phyloP scores from a whole-genome alignment of 768 basidiomycete genomes.

The Calocera cornea region DNA sequence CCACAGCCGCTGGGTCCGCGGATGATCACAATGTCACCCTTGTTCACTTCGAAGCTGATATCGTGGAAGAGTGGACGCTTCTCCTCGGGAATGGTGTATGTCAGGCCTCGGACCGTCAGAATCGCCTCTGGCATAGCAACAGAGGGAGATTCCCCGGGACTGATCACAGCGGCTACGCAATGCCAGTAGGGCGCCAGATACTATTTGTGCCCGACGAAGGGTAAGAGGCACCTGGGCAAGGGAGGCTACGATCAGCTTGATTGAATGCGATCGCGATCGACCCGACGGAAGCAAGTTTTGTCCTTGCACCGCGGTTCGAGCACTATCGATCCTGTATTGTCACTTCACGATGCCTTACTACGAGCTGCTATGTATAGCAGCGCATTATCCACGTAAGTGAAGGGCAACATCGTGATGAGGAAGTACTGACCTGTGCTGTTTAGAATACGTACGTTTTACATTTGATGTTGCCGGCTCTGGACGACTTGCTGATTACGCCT shows the following conservation, averaged over 20 bases:
- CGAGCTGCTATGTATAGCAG: conserved; percentile 71
- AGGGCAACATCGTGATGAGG: conserved; percentile 32
- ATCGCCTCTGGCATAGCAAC: conserved; percentile 5
- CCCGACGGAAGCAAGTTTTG: not conserved
- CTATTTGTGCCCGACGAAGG: no score
- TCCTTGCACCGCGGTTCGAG: not conserved
- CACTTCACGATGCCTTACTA: conserved; percentile 60
- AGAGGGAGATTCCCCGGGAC: not conserved
- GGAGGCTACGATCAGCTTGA: no score
- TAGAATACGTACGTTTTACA: not conserved
- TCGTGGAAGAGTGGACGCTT: conserved; percentile 41
- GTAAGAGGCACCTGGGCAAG: no score
- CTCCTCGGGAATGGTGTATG: conserved; percentile 12
- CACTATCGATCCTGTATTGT: not conserved
- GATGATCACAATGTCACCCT: conserved; percentile 65
- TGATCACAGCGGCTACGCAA: no score
- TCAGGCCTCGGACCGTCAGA: conserved; percentile 14
- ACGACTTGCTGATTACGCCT: no score
- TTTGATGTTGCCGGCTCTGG: not conserved
- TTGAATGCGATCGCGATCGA: not conserved
- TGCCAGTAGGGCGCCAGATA: no score
- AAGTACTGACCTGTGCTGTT: conserved; percentile 26
- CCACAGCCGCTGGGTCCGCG: conserved; percentile 71
- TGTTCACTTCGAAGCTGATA: conserved; percentile 46
- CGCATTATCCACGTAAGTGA: conserved; percentile 42